Conservation (phyloP, 2,329 filamentous ascomycete genomes). For the Sclerotinia glacialis region DNA sequence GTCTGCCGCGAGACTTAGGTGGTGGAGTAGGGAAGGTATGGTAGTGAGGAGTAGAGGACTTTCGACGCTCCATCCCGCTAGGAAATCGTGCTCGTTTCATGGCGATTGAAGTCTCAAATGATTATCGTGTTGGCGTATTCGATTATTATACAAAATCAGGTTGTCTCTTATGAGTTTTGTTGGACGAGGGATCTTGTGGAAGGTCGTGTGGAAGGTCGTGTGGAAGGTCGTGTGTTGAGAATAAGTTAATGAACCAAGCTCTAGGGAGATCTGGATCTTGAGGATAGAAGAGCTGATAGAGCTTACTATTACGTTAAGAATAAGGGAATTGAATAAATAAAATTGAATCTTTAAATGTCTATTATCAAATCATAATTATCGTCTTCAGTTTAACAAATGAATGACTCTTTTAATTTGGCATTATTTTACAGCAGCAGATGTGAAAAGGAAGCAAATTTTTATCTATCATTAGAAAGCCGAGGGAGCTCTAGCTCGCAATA, state of each 20-base stretch:
- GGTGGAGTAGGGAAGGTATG: constrained; percentile 78
- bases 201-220: constrained; percentile 9
- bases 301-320: constrained; percentile 4
- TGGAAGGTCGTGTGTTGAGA: constrained; percentile 7
- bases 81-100: constrained; percentile 18
- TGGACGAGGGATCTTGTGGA: constrained; percentile 5
- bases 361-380: neutral
- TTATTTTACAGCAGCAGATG: neutral
- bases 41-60: constrained; percentile 58
- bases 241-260: neutral
- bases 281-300: too few relatives aligned
- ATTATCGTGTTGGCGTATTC: neutral
- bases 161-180: constrained; percentile 1
- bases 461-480: neutral
- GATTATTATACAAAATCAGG: neutral
- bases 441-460: constrained; percentile 13
- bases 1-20: constrained; percentile 59
- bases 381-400: neutral
- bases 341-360: neutral
- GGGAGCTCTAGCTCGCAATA: constrained; percentile 9
- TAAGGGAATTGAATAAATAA: neutral
- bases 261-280: neutral
- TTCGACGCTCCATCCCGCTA: constrained; percentile 34
- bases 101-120: neutral
- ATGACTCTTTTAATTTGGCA: neutral